Evolutionary conservation across 768 basidiomycete genomes (phyloP).

Genomic region (Rossbeevera mucosa): DNA sequence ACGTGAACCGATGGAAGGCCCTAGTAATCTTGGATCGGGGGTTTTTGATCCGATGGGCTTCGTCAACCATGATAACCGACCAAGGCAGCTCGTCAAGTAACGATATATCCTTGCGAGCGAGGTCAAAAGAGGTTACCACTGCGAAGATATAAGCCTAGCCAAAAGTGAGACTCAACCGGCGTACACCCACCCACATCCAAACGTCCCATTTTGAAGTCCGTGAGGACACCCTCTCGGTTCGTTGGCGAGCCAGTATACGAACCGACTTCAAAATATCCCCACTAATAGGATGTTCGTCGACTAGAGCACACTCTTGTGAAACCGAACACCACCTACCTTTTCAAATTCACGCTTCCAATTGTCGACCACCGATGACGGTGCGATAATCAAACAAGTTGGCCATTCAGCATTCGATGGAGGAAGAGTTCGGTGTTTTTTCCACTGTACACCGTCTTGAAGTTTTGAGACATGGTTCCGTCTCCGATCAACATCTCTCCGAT

Average conservation of each 20-base stretch:
- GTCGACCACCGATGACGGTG: conserved; percentile 74
- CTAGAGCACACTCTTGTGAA: background rate
- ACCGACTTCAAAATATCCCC: conserved; percentile 92
- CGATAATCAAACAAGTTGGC: conserved; percentile 85
- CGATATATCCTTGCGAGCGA: conserved; percentile 67
- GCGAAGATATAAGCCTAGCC: background rate
- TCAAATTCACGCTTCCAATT: conserved; percentile 92
- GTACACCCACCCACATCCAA: conserved; percentile 70
- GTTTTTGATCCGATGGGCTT: conserved; percentile 89
- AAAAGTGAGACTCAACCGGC: background rate
- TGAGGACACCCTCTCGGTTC: conserved; percentile 53
- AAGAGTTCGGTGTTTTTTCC: conserved; percentile 48
- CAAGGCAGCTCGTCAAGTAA: conserved; percentile 62
- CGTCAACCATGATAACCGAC: conserved; percentile 79
- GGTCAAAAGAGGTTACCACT: conserved; percentile 84
- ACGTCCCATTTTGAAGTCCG: conserved; percentile 75
- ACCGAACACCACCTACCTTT: conserved; percentile 45
- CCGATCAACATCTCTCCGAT: conserved; percentile 57
- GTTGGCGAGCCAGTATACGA: conserved; percentile 54
- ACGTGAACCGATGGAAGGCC: conserved; percentile 70
- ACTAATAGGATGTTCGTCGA: conserved; percentile 41
- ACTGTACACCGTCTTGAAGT: conserved; percentile 56
- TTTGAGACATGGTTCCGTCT: conserved; percentile 62
- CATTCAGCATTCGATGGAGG: conserved; percentile 70
- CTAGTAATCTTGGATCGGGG: conserved; percentile 55